Conservation (phyloP, 192 early-diverging fungal species). For the Phlyctochytrium arcticum region DNA sequence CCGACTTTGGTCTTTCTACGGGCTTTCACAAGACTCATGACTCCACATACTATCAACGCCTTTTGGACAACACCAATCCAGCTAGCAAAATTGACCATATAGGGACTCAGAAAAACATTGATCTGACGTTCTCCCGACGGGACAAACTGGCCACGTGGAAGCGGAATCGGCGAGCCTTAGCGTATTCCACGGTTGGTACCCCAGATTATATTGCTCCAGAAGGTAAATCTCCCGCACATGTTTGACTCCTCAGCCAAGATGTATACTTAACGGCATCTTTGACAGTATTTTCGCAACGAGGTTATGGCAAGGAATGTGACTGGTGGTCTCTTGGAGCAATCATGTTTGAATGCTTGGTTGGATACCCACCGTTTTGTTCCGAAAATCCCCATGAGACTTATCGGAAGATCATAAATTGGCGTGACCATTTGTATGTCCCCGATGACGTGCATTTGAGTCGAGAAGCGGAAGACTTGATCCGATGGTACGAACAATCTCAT, state of each 20-base stretch:
- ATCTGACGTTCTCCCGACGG: conserved; percentile 87
- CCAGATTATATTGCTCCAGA: conserved; percentile 98
- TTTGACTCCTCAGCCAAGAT: neutral
- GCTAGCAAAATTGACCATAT: conserved; percentile 28
- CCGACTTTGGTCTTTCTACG: conserved; percentile 99
- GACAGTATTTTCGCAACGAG: conserved; percentile 80
- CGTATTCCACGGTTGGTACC: conserved; percentile 97
- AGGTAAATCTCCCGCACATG: conserved; percentile 38
- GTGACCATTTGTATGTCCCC: conserved; percentile 84
- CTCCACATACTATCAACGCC: conserved; percentile 81
- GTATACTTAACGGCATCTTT: conserved; percentile 7
- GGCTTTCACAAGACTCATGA: conserved; percentile 99
- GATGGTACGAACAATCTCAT: conserved; percentile 65
- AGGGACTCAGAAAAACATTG: conserved; percentile 69
- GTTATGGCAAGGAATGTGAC: conserved; percentile 97
- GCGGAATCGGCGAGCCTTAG: conserved; percentile 89
- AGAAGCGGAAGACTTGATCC: conserved; percentile 90
- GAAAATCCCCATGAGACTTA: conserved; percentile 96
- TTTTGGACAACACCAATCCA: conserved; percentile 33
- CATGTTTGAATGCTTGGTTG: conserved; percentile 98
- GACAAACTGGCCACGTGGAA: conserved; percentile 99
- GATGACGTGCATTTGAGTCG: conserved; percentile 87
- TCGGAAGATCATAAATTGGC: conserved; percentile 97
- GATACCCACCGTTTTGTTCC: conserved; percentile 97
- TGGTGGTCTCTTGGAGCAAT: conserved; percentile 99